Evolutionary conservation across 192 early-diverging fungal genomes (phyloP).

Genomic region (Backusella psychrophila): DNA sequence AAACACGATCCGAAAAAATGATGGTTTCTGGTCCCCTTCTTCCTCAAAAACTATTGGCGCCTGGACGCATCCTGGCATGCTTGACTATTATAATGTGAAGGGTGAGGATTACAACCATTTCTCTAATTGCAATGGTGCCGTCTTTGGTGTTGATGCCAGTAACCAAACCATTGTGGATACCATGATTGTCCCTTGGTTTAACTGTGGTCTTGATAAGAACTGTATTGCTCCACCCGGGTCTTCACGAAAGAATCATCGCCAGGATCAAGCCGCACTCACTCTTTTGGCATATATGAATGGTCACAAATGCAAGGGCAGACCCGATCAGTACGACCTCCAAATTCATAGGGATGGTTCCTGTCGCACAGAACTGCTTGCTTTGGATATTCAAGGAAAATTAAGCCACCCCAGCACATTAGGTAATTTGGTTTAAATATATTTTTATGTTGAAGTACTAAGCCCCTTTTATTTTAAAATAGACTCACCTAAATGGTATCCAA

Average conservation of each 20-base stretch:
- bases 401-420: conserved; percentile 25
- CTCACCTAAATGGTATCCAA: conserved; percentile 24
- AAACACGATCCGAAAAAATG: conserved; percentile 32
- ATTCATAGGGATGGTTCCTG: conserved; percentile 25
- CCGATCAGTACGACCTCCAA: conserved; percentile 14
- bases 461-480: conserved; percentile 9
- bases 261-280: conserved; percentile 54
- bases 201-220: conserved; percentile 39
- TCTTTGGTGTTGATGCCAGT: conserved; percentile 40
- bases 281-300: conserved; percentile 42
- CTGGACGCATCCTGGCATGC: conserved; percentile 50
- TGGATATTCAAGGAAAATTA: conserved; percentile 16
- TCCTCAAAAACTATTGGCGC: conserved; percentile 29
- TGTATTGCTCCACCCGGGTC: conserved; percentile 54
- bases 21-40: conserved; percentile 52
- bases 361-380: conserved; percentile 16
- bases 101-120: conserved; percentile 31
- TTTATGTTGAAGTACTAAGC: neutral
- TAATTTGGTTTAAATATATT: conserved; percentile 8
- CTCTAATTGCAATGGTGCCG: conserved; percentile 49
- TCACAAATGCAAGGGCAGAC: conserved; percentile 23
- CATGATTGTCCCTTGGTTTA: conserved; percentile 43
- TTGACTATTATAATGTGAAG: conserved; percentile 38
- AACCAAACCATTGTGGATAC: conserved; percentile 35
- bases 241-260: conserved; percentile 46